Percentiles rank a stretch among this genome's conserved stretches.
Conservation (phyloP, 352 stramenopile species). For the Globisporangium okanoganense region DNA sequence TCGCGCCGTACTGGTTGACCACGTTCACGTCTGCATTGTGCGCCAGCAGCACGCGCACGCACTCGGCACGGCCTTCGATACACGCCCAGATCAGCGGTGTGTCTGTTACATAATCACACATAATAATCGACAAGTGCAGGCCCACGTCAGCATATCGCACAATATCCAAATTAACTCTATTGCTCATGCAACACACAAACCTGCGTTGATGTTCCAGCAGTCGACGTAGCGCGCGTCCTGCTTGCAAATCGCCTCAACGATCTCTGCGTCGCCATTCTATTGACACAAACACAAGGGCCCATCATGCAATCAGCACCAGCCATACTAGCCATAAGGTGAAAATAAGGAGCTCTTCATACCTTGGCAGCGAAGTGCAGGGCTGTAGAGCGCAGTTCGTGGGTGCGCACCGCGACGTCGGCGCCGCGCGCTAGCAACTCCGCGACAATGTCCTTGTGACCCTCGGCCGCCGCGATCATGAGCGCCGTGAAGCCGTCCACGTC, state of each 20-base stretch:
- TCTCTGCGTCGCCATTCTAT: slow-evolving; percentile 59
- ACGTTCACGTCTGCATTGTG: slow-evolving; percentile 61
- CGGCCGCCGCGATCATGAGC: slow-evolving; percentile 77
- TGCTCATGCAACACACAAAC: slow-evolving; percentile 12
- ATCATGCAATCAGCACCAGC: background rate
- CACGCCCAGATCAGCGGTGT: slow-evolving; percentile 81
- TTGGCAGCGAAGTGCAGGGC: slow-evolving; percentile 81
- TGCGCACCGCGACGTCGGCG: slow-evolving; percentile 58
- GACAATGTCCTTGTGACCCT: slow-evolving; percentile 60
- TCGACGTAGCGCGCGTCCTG: slow-evolving; percentile 54
- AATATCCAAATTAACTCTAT: background rate
- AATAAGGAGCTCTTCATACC: slow-evolving; percentile 20
- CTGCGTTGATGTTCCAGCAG: slow-evolving; percentile 64
- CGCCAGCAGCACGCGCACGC: slow-evolving; percentile 61
- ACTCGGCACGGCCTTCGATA: slow-evolving; percentile 65
- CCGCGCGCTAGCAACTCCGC: slow-evolving; percentile 49
- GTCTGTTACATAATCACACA: slow-evolving; percentile 21
- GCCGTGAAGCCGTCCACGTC: slow-evolving; percentile 85
- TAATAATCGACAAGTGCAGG: background rate
- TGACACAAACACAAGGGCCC: background rate
- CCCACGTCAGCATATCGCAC: background rate
- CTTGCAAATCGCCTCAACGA: slow-evolving; percentile 68
- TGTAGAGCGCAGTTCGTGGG: slow-evolving; percentile 69
- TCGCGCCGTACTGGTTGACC: slow-evolving; percentile 68
- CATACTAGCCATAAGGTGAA: background rate